Percentiles rank a stretch among this genome's conserved stretches.
Conservation (phyloP, 306 rosid genomes). For the Medicago arabica region DNA sequence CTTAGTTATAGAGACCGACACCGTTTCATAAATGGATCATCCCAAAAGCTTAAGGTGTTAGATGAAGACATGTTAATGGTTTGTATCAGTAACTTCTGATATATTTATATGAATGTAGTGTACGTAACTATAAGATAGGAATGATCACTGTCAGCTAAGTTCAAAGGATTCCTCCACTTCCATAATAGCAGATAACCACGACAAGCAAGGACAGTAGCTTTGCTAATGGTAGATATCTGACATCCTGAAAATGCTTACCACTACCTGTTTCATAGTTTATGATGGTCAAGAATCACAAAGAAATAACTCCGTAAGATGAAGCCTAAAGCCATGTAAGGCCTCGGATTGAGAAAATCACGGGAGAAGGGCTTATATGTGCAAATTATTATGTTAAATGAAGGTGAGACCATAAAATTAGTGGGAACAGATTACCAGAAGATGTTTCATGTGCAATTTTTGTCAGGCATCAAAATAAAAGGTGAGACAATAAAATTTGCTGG, state of each 20-base stretch:
- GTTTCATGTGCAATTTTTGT: not conserved
- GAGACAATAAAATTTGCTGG: not conserved
- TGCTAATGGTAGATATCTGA: not conserved
- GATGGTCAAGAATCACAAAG: not conserved
- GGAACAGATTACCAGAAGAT: not conserved
- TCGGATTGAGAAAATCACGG: not conserved
- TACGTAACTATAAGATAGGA: not conserved
- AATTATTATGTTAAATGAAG: not conserved
- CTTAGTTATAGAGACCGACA: not conserved
- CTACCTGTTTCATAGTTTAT: constrained; percentile 20
- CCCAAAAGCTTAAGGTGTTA: not conserved
- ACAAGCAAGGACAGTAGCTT: not conserved
- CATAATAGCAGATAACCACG: not conserved
- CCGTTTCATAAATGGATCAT: not conserved
- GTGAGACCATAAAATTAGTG: not conserved
- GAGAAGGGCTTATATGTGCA: not conserved
- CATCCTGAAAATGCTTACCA: not conserved
- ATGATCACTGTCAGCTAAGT: constrained; percentile 7
- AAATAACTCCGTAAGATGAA: not conserved
- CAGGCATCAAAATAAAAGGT: not conserved
- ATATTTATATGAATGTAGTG: not conserved
- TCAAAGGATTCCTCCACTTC: not conserved
- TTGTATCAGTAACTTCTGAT: not conserved
- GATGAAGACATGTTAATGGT: not conserved
- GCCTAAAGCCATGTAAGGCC: not conserved